phyloP scores from a whole-genome alignment of 352 stramenopile genomes.

The Peronosclerospora sorghi region DNA sequence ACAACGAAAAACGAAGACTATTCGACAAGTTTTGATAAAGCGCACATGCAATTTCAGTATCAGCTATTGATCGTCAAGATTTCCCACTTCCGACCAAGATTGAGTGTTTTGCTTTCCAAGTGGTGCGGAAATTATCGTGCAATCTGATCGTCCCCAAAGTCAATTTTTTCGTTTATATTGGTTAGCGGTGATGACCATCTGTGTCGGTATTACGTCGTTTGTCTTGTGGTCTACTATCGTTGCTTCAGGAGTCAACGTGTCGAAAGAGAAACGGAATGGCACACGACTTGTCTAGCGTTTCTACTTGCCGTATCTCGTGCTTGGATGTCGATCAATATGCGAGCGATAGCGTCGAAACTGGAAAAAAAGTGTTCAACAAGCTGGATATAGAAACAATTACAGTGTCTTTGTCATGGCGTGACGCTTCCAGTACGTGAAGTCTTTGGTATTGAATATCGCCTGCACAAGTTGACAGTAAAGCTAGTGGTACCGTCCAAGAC shows the following conservation, averaged over 20 bases:
- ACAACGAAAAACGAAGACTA: conserved; percentile 1
- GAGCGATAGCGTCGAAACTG: neutral
- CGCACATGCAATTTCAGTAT: conserved; percentile 51
- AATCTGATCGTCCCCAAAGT: conserved; percentile 30
- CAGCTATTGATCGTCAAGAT: conserved; percentile 30
- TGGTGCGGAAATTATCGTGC: conserved; percentile 45
- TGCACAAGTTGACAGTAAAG: conserved; percentile 24
- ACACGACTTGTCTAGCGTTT: conserved; percentile 61
- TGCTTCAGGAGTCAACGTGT: conserved; percentile 1
- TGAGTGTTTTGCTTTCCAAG: conserved; percentile 82
- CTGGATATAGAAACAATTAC: conserved; percentile 26
- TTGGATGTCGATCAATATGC: conserved; percentile 31
- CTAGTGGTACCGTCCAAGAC: conserved; percentile 42
- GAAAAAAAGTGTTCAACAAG: neutral
- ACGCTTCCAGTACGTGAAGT: conserved; percentile 53
- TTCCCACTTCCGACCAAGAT: conserved; percentile 80
- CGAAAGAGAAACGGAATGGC: conserved; percentile 28
- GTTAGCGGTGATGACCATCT: conserved; percentile 65
- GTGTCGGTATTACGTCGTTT: conserved; percentile 59
- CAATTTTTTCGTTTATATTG: conserved; percentile 76
- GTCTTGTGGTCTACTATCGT: conserved; percentile 59
- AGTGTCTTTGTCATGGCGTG: conserved; percentile 44
- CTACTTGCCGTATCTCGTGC: conserved; percentile 40
- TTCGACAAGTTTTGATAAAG: conserved; percentile 24
- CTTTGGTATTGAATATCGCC: conserved; percentile 44